phyloP scores from a whole-genome alignment of 2,329 filamentous ascomycete species.

The Curvularia spicifera region DNA sequence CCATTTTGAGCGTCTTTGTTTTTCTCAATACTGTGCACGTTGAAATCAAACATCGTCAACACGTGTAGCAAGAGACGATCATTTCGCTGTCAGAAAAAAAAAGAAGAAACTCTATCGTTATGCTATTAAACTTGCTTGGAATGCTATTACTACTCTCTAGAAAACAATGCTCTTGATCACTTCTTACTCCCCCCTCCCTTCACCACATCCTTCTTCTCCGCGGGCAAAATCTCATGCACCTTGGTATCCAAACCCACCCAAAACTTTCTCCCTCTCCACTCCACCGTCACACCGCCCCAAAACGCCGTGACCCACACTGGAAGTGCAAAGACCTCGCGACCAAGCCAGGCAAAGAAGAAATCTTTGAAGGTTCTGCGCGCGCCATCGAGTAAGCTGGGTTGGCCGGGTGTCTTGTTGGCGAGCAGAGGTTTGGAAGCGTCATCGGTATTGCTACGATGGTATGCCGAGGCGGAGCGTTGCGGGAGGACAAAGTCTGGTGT shows the following conservation, averaged over 20 bases:
- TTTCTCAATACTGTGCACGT: no score
- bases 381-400: conserved; percentile 36
- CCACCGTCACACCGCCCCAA: conserved; percentile 82
- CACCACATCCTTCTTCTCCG: conserved; percentile 11
- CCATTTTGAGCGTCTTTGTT: no score
- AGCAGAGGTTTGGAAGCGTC: conserved; percentile 33
- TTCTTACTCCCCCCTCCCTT: conserved; percentile 6
- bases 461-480: conserved; percentile 47
- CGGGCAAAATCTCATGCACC: conserved; percentile 64
- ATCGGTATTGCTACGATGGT: conserved; percentile 25
- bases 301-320: conserved; percentile 93
- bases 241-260: conserved; percentile 83
- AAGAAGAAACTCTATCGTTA: neutral
- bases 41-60: neutral
- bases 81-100: neutral
- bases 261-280: conserved; percentile 85
- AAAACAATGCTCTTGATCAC: neutral
- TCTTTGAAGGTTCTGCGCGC: conserved; percentile 65
- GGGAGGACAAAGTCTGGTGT: conserved; percentile 75
- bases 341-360: conserved; percentile 85
- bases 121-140: neutral
- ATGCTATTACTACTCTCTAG: neutral
- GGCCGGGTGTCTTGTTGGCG: conserved; percentile 13
- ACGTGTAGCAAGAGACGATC: neutral
- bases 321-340: conserved; percentile 79